Base-by-base conservation (phyloP, 1,284 basidiomycete species). In the Cryptococcus deneoformans region DNA sequence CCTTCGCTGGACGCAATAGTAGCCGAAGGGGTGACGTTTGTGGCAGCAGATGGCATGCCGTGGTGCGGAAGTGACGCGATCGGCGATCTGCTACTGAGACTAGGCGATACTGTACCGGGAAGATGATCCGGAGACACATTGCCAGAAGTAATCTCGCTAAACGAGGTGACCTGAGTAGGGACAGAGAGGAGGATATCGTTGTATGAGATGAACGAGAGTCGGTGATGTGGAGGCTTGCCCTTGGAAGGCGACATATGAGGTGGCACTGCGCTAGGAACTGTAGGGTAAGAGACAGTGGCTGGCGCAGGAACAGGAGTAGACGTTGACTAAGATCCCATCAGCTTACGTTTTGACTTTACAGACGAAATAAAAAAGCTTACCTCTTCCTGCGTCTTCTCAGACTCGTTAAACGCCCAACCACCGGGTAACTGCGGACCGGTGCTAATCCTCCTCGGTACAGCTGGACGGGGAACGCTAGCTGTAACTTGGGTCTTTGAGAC, bases 201-300 rank as follows among this genome's bases (percentile, higher is more conserved):
- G 75, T 92, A 92, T 2, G 88, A 88, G 75, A 92, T 83, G 80
- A 92, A 92, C 0, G 88, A 90, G 36, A 93, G 90, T 86, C 80
- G 50, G 79, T 77, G 73, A 38, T 51, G 50, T 10, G 37, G 38
- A 35, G 46, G 34, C 14, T 48, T 48, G 40, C 20, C 39, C 61
- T 71, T 73, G 44, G 64, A 62, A 1, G 71, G 69, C 1, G 86
- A 34, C 81, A 87, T 37, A 83, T 86, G 38, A 80, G 84, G 61
- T 79, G 84, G 39, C 80, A 83, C 50, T 66, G 70, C 62, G 5
- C 53, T 68, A 36, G 67, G 64, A 11, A 52, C 73, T 58, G 45
- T 51, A 16, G 54, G 46, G 9, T 42, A 12, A 29, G 50, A 39
- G 35, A 29, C 24, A 20, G 40, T 40, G 37, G 54, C 12, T 38